A percentile compares a stretch with the other conserved stretches of the same genome.
phyloP scores from a whole-genome alignment of 1,284 basidiomycete genomes.

The Ceratobasidium sp. region DNA sequence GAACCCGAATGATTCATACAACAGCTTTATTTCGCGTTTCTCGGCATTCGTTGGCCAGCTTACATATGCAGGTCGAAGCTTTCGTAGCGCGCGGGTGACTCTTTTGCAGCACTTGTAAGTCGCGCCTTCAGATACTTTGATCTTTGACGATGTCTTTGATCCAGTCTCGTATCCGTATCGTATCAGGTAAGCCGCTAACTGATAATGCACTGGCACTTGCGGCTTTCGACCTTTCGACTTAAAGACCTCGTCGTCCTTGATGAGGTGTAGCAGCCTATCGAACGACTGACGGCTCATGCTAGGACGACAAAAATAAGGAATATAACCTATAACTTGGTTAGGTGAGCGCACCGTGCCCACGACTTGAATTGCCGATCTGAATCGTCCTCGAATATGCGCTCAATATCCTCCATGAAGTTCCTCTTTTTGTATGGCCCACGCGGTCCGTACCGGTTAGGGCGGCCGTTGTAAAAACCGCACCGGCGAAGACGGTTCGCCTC shows the following conservation, averaged over 20 bases:
- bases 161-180: background rate
- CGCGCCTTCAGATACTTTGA: background rate
- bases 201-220: background rate
- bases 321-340: no score
- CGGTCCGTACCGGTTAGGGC: background rate
- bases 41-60: background rate
- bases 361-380: background rate
- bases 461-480: background rate
- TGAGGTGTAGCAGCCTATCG: background rate
- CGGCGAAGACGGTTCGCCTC: no score
- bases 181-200: background rate
- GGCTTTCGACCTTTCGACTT: background rate
- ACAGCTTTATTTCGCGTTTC: background rate
- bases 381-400: background rate
- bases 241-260: background rate
- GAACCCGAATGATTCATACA: background rate
- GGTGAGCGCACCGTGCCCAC: conserved; percentile 1
- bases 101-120: background rate
- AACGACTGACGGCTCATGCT: background rate
- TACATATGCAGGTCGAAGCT: background rate
- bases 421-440: conserved; percentile 15
- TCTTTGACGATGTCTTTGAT: background rate
- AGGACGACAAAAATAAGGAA: no score
- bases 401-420: background rate
- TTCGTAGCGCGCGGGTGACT: background rate